Percentiles rank a stretch among this genome's conserved stretches.
phyloP scores from a whole-genome alignment of 139 green algal species.

The Tetradesmus lagerheimii region DNA sequence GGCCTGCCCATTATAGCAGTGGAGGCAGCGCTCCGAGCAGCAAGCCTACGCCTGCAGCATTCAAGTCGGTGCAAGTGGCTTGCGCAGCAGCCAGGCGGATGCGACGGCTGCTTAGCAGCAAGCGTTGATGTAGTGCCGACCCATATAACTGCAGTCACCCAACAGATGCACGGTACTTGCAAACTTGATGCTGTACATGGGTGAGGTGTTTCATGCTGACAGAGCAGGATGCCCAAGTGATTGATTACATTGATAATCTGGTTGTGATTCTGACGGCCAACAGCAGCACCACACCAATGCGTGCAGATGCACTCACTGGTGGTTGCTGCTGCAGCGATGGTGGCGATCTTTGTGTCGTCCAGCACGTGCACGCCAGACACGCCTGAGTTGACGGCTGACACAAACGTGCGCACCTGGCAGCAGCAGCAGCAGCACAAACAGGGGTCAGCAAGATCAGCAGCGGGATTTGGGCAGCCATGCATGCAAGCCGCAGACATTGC shows the following conservation, averaged over 20 bases:
- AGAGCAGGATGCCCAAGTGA: no score
- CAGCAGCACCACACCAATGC: no score
- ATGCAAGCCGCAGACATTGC: no score
- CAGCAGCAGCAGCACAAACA: background rate
- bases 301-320: background rate
- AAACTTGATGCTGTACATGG: no score
- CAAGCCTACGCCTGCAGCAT: constrained; percentile 2
- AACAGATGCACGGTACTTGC: no score
- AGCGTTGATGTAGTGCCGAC: no score
- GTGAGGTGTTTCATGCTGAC: no score
- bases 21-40: background rate
- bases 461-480: no score
- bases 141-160: no score
- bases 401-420: constrained; percentile 41
- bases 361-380: constrained; percentile 29
- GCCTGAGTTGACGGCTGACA: background rate
- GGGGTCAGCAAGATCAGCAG: background rate
- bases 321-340: constrained; percentile 11
- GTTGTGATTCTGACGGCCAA: no score
- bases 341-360: constrained; percentile 23
- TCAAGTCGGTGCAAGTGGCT: constrained; percentile 5
- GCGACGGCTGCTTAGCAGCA: no score
- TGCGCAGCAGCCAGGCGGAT: constrained; percentile 1
- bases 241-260: no score
- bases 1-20: background rate